Base-by-base conservation (phyloP, 2,329 filamentous ascomycete genomes). In the Geosmithia flava region DNA sequence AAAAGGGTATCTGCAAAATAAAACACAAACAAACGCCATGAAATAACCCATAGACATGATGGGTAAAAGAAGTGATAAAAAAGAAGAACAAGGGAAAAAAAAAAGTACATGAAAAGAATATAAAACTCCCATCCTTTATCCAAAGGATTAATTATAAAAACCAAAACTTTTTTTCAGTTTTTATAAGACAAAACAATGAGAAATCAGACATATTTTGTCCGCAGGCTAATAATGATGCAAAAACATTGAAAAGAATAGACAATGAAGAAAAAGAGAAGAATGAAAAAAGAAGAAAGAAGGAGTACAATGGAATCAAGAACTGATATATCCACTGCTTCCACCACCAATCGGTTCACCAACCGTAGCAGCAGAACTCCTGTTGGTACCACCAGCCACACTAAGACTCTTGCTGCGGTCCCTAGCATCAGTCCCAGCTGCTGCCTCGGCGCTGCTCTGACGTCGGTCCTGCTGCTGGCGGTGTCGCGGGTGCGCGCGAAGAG, bases 281-380 rank as follows among this genome's bases (percentile, higher is more conserved):
- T 13, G 33, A 7, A 37, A 16, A 13, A 13, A 16, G 33, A 37
- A 16, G 33, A 37, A 16, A 16, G 33, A 37, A 37, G 10, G 13
- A 13, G 33, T 7, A 11, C 11, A 37, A 16, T 6, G 10, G 11
- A 16, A 44, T 44, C 20, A 44, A 37, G 41, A 48, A 27, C 47
- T 44, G 20, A 48, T 48, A n/a, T 48, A 45, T 15, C 23, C 46
- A 29, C 48, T 49, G 48, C 44, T 49, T 13, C 23, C 46, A 17
- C 27, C 33, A 20, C 40, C 39, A n/a, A 19, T 20, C 8, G 59
- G 60, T 1, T 59, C 57, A 4, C 60, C 67, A 3, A 62, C 66
- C 2, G 68, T 71, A 4, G 68, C 68, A 7, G 58, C 60, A 3
- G 68, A 70, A 30, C 65, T 69, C 6, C 59, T 59, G 19, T 54